Evolutionary conservation across 768 basidiomycete species (phyloP).

Genomic region (Boletus edulis): DNA sequence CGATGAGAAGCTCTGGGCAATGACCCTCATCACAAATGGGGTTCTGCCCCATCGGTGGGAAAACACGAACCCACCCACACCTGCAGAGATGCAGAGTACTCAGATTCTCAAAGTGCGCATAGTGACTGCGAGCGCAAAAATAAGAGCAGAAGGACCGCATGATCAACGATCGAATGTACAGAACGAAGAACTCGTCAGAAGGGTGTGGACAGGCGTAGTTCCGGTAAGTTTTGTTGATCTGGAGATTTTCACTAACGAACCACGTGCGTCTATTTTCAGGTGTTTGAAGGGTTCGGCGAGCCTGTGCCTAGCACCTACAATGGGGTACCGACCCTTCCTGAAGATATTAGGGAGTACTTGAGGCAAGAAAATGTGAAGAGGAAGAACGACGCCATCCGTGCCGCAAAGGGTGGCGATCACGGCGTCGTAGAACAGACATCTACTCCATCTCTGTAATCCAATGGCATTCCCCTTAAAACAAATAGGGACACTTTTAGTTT

Average conservation of each 20-base stretch:
- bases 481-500: background rate
- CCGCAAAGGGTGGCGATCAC: conserved; percentile 35
- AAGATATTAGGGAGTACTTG: conserved; percentile 20
- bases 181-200: conserved; percentile 10
- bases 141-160: conserved; percentile 22
- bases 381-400: conserved; percentile 22
- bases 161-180: conserved; percentile 19
- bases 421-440: background rate
- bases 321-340: conserved; percentile 10
- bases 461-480: background rate
- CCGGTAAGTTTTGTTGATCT: conserved; percentile 10
- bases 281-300: conserved; percentile 25
- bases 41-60: conserved; percentile 26
- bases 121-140: conserved; percentile 22
- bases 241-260: background rate
- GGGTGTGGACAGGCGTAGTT: conserved; percentile 26
- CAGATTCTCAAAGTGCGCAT: conserved; percentile 22
- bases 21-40: conserved; percentile 20
- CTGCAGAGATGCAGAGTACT: conserved; percentile 23
- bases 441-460: background rate
- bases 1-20: conserved; percentile 26
- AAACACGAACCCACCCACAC: conserved; percentile 19
- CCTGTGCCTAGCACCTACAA: conserved; percentile 24
- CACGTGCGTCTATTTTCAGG: conserved; percentile 1
- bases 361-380: conserved; percentile 22